These are phyloP conservation scores for Yarrowia sp. DNA, from an alignment of 805 yeast species.

Conservation along the genomic window DNA sequence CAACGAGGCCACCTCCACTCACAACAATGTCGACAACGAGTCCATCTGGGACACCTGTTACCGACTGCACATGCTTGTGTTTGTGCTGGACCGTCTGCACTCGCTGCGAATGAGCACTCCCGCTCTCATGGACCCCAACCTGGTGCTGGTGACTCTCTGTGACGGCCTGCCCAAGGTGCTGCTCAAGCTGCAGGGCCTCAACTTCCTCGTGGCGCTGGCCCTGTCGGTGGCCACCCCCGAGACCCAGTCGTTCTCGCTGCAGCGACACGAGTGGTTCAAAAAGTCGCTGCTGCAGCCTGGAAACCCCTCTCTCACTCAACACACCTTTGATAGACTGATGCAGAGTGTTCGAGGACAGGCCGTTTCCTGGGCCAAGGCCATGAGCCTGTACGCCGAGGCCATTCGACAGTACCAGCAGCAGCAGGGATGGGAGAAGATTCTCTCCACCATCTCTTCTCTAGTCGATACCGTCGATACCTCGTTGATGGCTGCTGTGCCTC, in stretches of 20 bases:
- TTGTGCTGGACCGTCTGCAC: constrained; percentile 41
- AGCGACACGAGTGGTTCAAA: constrained; percentile 34
- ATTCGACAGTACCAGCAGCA: constrained; percentile 39
- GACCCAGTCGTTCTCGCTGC: constrained; percentile 23
- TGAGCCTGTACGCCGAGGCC: constrained; percentile 38
- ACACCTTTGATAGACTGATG: constrained; percentile 32
- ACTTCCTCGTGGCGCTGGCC: constrained; percentile 26
- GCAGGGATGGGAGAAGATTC: constrained; percentile 39
- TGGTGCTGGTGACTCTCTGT: constrained; percentile 24
- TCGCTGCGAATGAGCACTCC: constrained; percentile 38
- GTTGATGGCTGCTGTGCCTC: constrained; percentile 38
- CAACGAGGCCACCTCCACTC: constrained; percentile 18
- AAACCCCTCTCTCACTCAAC: constrained; percentile 36
- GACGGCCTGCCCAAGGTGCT: constrained; percentile 32
- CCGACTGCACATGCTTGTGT: constrained; percentile 43
- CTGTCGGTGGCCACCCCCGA: constrained; percentile 38
- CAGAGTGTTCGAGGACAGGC: constrained; percentile 35
- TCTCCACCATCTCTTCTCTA: constrained; percentile 33
- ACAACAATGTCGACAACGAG: constrained; percentile 27
- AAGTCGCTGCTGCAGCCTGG: constrained; percentile 27
- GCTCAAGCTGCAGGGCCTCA: constrained; percentile 32
- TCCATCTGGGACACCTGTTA: constrained; percentile 42
- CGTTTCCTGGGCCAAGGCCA: constrained; percentile 37
- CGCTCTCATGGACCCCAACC: constrained; percentile 37
- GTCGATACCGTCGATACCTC: constrained; percentile 38